phyloP scores from a whole-genome alignment of 257 asterid species.

The Solanum gandarillasii region DNA sequence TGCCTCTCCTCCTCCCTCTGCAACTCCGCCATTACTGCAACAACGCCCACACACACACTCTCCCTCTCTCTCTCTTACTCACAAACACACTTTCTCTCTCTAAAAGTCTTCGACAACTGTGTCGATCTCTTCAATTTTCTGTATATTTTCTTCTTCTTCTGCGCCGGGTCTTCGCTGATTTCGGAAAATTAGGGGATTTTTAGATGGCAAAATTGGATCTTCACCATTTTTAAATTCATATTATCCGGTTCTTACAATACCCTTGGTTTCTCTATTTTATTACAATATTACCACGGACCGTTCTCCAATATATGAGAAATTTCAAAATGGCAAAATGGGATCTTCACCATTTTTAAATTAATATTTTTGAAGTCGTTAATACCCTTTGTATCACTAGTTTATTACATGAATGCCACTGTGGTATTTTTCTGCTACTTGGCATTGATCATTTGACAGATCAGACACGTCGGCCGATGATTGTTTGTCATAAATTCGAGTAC shows the following conservation, averaged over 20 bases:
- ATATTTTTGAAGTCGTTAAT: neutral
- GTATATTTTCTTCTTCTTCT: constrained; percentile 17
- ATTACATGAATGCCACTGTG: neutral
- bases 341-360: neutral
- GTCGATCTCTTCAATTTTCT: constrained; percentile 4
- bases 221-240: constrained; percentile 19
- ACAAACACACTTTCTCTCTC: constrained; percentile 13
- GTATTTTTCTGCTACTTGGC: neutral
- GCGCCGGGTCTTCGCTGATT: constrained; percentile 18
- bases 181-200: constrained; percentile 23
- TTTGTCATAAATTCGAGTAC: constrained; percentile 3
- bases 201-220: constrained; percentile 42
- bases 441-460: neutral
- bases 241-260: neutral
- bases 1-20: constrained; percentile 4
- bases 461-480: constrained; percentile 28
- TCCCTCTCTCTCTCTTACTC: constrained; percentile 12
- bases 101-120: constrained; percentile 15
- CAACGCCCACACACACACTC: neutral
- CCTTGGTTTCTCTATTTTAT: constrained; percentile 11
- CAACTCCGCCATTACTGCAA: constrained; percentile 69
- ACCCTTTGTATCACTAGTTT: neutral
- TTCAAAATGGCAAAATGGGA: neutral
- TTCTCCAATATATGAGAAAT: neutral
- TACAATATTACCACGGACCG: constrained; percentile 27